Evolutionary conservation across 2,329 filamentous ascomycete genomes (phyloP).

Genomic region (Penicillium sp.): DNA sequence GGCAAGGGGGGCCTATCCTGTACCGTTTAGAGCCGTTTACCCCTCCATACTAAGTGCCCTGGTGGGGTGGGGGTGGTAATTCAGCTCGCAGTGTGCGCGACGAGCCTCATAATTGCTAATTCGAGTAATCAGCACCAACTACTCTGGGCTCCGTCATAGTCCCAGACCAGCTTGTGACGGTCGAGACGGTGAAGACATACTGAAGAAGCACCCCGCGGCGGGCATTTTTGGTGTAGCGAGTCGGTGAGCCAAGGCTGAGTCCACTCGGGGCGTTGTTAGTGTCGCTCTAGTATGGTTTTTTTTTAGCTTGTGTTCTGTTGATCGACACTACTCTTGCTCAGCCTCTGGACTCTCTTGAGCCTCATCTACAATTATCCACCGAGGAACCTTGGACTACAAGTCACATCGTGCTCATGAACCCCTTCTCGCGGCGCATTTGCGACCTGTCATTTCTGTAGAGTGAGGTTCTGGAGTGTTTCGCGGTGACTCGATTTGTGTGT

Average conservation of each 20-base stretch:
- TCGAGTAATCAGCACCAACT: background rate
- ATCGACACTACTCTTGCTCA: background rate
- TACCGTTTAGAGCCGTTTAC: background rate
- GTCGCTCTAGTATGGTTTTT: background rate
- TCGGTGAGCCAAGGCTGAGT: constrained; percentile 6
- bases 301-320: background rate
- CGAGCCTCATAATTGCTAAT: background rate
- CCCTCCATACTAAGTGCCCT: background rate
- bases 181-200: background rate
- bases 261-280: background rate
- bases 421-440: background rate
- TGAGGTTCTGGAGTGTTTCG: too few relatives aligned
- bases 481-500: background rate
- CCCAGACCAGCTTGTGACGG: too few relatives aligned
- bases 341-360: background rate
- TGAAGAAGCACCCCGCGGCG: background rate
- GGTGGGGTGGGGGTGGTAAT: background rate
- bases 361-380: background rate
- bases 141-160: too few relatives aligned
- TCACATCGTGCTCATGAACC: background rate
- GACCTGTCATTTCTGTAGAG: too few relatives aligned
- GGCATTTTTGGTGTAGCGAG: background rate
- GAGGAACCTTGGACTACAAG: background rate
- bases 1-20: background rate
- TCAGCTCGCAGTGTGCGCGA: background rate